Base-by-base conservation (phyloP, 768 basidiomycete species). In the Lactifluus pinguis region DNA sequence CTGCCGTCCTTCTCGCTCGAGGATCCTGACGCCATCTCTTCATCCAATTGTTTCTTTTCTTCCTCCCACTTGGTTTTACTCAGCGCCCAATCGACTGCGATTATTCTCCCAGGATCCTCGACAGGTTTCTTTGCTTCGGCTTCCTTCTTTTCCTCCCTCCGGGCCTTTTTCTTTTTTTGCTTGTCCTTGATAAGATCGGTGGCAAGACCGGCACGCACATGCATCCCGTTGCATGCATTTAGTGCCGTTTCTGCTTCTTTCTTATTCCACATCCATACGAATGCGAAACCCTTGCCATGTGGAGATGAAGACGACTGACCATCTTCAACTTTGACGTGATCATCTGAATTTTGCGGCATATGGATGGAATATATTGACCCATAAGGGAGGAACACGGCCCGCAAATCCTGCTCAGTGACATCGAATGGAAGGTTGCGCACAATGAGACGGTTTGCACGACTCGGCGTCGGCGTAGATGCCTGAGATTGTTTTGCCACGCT, bases 71-170 rank as follows among this genome's bases (percentile, higher is more conserved):
- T 88, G 51, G 90, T 88, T 74, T 97, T 95, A 71, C 92, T 92
- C 70, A 98, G 72, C 4, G 94, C 95, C 92, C 93, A 98, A 75
- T 98, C 95, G 30, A 98, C 95, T 7, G 93, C 92, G 42, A 95
- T 89, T 15, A 83, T 75, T 55, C 93, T 77, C 68, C 81, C 83
- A 2, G 71, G 74, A 0, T 65, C 62, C 68, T 70, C 66, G 74
- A 75, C 61, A 72, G 70, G 19, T 70, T 69, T 47, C 65, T 61
- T 73, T 68, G 42, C 72, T 60, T 63, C 70, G 71, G 52, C 75
- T 76, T 14, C 69, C 75, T 19, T 72, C 72, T 55, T 72, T 71
- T 52, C 72, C 69, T 39, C 73, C 70, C 61, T 77, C 74, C 19
- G 72, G 75, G 52, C 69, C 68, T 63, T 71, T 60, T 66, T 71